Percentiles rank a stretch among this genome's conserved stretches.
phyloP scores from a whole-genome alignment of 495 filamentous ascomycete genomes.

The Terfezia claveryi region DNA sequence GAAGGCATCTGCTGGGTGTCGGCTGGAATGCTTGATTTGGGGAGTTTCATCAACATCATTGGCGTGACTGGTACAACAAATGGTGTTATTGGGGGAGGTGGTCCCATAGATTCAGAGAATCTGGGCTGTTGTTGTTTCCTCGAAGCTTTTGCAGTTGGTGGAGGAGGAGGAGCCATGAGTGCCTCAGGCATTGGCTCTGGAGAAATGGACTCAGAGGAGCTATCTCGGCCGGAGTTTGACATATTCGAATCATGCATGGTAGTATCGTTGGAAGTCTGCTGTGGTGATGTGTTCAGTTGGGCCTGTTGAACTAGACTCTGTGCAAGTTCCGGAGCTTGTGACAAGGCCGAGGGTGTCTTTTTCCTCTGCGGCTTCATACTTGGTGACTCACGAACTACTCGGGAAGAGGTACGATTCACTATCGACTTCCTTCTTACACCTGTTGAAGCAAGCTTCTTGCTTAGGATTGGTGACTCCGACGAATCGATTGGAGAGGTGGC shows the following conservation, averaged over 20 bases:
- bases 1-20: conserved; percentile 1
- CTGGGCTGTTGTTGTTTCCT: conserved; percentile 12
- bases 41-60: conserved; percentile 60
- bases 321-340: conserved; percentile 11
- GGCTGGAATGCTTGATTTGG: conserved; percentile 22
- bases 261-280: conserved; percentile 1
- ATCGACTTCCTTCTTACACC: conserved; percentile 26
- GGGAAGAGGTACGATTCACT: conserved; percentile 21
- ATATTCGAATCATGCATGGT: neutral
- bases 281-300: conserved; percentile 3
- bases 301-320: conserved; percentile 7
- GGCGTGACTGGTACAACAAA: conserved; percentile 41
- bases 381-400: conserved; percentile 51
- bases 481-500: conserved; percentile 18
- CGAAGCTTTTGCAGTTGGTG: conserved; percentile 36
- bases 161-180: conserved; percentile 40
- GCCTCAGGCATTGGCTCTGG: conserved; percentile 47
- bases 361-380: conserved; percentile 60
- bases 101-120: neutral
- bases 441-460: conserved; percentile 28
- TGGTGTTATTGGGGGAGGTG: conserved; percentile 7
- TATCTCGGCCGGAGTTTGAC: conserved; percentile 28
- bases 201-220: conserved; percentile 46
- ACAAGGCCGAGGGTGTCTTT: conserved; percentile 21
- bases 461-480: conserved; percentile 20